Percentiles rank a stretch among this genome's conserved stretches.
These are phyloP conservation scores for Protea cynaroides DNA, from an alignment of 164 flowering plant species.

Conservation along the genomic window DNA sequence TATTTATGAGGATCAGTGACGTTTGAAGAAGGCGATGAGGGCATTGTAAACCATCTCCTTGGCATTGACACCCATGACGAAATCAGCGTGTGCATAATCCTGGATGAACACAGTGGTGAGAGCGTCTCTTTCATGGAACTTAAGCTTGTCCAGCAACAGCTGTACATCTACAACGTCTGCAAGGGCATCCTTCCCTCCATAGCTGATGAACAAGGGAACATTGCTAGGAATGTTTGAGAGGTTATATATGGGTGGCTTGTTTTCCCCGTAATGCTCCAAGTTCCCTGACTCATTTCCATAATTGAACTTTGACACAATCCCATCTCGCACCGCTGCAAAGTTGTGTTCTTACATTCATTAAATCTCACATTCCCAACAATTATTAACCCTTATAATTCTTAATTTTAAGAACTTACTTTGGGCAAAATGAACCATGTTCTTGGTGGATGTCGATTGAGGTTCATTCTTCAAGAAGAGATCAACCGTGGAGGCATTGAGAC, in stretches of 20 bases:
- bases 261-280: slow-evolving; percentile 41
- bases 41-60: slow-evolving; percentile 49
- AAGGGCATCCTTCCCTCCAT: slow-evolving; percentile 63
- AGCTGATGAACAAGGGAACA: slow-evolving; percentile 65
- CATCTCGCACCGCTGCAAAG: slow-evolving; percentile 46
- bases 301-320: slow-evolving; percentile 44
- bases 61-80: slow-evolving; percentile 57
- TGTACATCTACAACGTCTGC: slow-evolving; percentile 49
- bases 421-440: slow-evolving; percentile 69
- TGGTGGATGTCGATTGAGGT: slow-evolving; percentile 64
- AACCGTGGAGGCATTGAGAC: slow-evolving; percentile 56
- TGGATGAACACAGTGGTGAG: slow-evolving; percentile 43
- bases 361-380: too few relatives aligned
- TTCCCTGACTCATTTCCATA: slow-evolving; percentile 34
- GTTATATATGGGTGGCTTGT: slow-evolving; percentile 49
- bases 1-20: too few relatives aligned
- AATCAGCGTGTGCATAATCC: slow-evolving; percentile 64
- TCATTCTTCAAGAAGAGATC: slow-evolving; percentile 47
- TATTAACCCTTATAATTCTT: too few relatives aligned
- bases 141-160: slow-evolving; percentile 40
- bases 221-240: slow-evolving; percentile 54
- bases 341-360: too few relatives aligned
- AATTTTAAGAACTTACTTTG: slow-evolving; percentile 44
- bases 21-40: slow-evolving; percentile 46
- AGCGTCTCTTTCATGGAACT: slow-evolving; percentile 57